phyloP scores from a whole-genome alignment of 805 yeast species.

The Ogataea saltuana region DNA sequence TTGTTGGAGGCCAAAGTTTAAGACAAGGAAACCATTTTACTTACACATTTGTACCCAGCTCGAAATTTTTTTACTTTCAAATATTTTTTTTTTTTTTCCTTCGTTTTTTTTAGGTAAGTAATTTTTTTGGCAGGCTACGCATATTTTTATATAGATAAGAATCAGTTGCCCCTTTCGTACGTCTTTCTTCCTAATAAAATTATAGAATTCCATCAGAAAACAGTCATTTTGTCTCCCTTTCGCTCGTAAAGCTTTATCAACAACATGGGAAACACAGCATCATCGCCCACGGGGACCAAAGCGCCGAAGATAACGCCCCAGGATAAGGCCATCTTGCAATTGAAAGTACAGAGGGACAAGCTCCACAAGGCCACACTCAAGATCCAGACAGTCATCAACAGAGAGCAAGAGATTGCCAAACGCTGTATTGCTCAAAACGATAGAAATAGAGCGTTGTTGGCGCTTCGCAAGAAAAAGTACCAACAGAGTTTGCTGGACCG shows the following conservation, averaged over 20 bases:
- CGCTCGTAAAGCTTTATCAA: neutral
- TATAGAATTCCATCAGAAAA: too few relatives aligned
- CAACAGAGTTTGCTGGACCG: conserved; percentile 72
- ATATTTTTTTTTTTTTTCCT: neutral
- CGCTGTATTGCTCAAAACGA: conserved; percentile 54
- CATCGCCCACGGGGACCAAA: conserved; percentile 31
- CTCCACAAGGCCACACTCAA: conserved; percentile 69
- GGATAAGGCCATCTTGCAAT: conserved; percentile 82
- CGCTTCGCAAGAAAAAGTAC: conserved; percentile 76
- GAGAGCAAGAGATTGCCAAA: conserved; percentile 64
- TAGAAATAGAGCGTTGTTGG: conserved; percentile 61
- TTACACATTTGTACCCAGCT: too few relatives aligned
- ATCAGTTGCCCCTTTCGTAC: too few relatives aligned
- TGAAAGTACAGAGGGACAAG: conserved; percentile 86
- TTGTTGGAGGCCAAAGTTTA: too few relatives aligned
- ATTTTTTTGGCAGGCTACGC: neutral
- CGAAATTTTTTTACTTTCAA: neutral
- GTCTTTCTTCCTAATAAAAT: neutral
- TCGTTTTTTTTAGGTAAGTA: neutral
- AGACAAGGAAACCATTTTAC: too few relatives aligned
- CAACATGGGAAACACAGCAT: conserved; percentile 36
- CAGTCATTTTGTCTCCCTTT: neutral
- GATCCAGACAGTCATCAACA: conserved; percentile 54
- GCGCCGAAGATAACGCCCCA: conserved; percentile 73
- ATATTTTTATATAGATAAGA: too few relatives aligned